These are phyloP conservation scores for Penicillium frequentans DNA, from an alignment of 2,329 filamentous ascomycete species.

Conservation along the genomic window DNA sequence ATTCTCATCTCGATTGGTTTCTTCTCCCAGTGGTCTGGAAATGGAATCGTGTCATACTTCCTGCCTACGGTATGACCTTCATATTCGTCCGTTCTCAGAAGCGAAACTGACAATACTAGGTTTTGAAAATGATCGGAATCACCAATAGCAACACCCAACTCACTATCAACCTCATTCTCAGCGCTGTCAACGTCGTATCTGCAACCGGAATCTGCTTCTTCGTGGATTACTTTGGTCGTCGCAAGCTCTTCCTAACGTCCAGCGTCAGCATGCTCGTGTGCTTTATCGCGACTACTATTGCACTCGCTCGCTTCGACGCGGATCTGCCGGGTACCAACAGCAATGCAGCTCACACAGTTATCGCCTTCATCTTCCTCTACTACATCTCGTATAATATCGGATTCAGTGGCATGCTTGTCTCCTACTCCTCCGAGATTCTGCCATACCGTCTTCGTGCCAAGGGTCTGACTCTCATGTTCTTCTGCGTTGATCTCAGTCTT, in stretches of 20 bases:
- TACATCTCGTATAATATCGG: slow-evolving; percentile 14
- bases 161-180: slow-evolving; percentile 16
- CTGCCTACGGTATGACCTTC: slow-evolving; percentile 26
- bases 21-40: slow-evolving; percentile 60
- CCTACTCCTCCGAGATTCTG: slow-evolving; percentile 50
- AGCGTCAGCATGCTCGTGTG: slow-evolving; percentile 13
- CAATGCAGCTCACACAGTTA: slow-evolving; percentile 1
- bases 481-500: slow-evolving; percentile 31
- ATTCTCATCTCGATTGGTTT: slow-evolving; percentile 55
- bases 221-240: slow-evolving; percentile 14
- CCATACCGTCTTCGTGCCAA: slow-evolving; percentile 52
- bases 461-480: slow-evolving; percentile 43
- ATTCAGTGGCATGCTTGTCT: slow-evolving; percentile 31
- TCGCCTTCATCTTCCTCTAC: slow-evolving; percentile 16
- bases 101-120: slow-evolving; percentile 5
- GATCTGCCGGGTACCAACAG: not conserved
- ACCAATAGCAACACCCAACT: slow-evolving; percentile 14
- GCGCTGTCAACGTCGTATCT: slow-evolving; percentile 17
- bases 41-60: slow-evolving; percentile 43
- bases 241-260: slow-evolving; percentile 14
- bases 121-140: slow-evolving; percentile 16
- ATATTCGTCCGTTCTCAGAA: not conserved
- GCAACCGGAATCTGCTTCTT: slow-evolving; percentile 18
- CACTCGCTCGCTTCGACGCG: slow-evolving; percentile 7
- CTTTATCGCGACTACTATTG: slow-evolving; percentile 10